These are phyloP conservation scores for Colletotrichum sidae DNA, from an alignment of 2,329 filamentous ascomycete species.

Conservation along the genomic window DNA sequence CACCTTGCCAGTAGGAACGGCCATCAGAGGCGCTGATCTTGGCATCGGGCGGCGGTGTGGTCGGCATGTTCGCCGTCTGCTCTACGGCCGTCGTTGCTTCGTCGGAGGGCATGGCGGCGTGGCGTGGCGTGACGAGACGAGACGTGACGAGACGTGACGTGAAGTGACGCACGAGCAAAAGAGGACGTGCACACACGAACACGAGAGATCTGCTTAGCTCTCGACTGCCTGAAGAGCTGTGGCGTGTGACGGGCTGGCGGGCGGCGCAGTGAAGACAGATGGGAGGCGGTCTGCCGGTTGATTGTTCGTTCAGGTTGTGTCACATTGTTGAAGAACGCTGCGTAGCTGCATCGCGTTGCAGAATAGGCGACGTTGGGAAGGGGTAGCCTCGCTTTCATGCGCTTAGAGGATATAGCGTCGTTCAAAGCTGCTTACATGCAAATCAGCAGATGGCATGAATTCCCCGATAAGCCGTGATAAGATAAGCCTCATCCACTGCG, in stretches of 20 bases:
- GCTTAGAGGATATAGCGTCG: not conserved
- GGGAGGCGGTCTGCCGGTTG: slow-evolving; percentile 10
- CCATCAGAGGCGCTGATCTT: slow-evolving; percentile 50
- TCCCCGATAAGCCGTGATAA: slow-evolving; percentile 11
- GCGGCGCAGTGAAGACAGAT: slow-evolving; percentile 30
- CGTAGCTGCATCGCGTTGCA: slow-evolving; percentile 24
- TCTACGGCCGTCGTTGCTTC: slow-evolving; percentile 12
- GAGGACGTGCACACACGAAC: not conserved
- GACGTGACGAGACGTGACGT: no score
- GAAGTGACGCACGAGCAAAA: slow-evolving; percentile 16
- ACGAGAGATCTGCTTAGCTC: slow-evolving; percentile 10
- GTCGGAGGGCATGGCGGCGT: slow-evolving; percentile 7
- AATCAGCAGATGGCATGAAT: not conserved
- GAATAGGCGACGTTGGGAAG: slow-evolving; percentile 2
- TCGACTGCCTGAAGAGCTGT: slow-evolving; percentile 1
- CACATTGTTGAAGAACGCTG: slow-evolving; percentile 32
- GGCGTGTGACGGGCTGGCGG: slow-evolving; percentile 19
- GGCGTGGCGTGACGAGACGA: no score
- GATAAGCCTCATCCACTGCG: not conserved
- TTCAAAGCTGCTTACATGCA: not conserved
- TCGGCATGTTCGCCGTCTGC: slow-evolving; percentile 1
- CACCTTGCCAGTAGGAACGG: slow-evolving; percentile 59
- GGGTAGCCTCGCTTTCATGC: slow-evolving; percentile 4
- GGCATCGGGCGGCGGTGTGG: slow-evolving; percentile 45
- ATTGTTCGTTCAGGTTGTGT: slow-evolving; percentile 11